Evolutionary conservation across 1,284 basidiomycete species (phyloP).

Genomic region (Malassezia equina): DNA sequence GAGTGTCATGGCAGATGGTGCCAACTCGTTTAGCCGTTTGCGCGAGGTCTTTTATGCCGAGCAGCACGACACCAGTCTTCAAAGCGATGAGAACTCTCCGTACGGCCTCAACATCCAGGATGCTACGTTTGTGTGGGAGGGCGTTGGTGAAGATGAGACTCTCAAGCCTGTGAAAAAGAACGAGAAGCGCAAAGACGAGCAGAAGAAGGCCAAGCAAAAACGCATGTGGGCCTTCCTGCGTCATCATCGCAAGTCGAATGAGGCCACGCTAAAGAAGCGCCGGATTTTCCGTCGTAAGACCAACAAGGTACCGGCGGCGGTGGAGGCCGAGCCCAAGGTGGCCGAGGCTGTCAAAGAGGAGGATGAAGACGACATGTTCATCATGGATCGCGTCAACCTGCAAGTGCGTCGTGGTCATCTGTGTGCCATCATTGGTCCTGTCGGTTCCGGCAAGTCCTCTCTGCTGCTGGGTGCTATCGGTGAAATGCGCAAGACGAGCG

Average conservation of each 20-base stretch:
- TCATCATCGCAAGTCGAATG: constrained; percentile 2
- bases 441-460: constrained; percentile 44
- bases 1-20: constrained; percentile 40
- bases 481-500: constrained; percentile 36
- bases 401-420: constrained; percentile 12
- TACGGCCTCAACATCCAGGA: constrained; percentile 23
- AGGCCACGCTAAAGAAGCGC: constrained; percentile 8
- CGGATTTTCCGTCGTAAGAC: neutral
- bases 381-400: constrained; percentile 5
- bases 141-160: constrained; percentile 18
- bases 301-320: neutral
- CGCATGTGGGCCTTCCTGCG: constrained; percentile 11
- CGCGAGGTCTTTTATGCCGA: constrained; percentile 57
- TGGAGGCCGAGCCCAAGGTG: constrained; percentile 9
- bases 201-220: constrained; percentile 9
- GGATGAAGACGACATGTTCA: constrained; percentile 5
- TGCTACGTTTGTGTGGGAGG: constrained; percentile 31
- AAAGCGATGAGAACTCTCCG: constrained; percentile 54
- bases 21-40: constrained; percentile 37
- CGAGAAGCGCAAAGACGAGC: constrained; percentile 1
- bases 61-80: constrained; percentile 56
- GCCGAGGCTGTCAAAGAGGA: constrained; percentile 11
- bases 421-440: constrained; percentile 37
- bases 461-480: constrained; percentile 41
- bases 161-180: constrained; percentile 10